phyloP scores from a whole-genome alignment of 2,329 filamentous ascomycete genomes.

The Pseudocercospora cruenta region DNA sequence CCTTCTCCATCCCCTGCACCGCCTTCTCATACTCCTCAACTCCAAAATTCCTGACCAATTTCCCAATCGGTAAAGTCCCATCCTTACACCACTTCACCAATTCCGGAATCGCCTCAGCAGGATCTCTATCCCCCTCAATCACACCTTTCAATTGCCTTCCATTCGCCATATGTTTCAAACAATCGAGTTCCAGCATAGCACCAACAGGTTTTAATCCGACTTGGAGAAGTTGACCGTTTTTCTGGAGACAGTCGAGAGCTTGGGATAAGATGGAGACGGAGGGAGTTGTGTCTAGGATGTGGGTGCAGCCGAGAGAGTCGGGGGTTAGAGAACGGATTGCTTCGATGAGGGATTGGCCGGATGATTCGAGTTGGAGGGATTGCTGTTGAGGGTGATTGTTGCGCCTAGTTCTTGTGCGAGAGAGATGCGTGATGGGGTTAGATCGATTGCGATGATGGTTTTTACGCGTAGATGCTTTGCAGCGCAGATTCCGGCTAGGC shows the following conservation, averaged over 20 bases:
- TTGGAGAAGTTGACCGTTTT: slow-evolving; percentile 52
- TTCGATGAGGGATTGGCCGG: slow-evolving; percentile 9
- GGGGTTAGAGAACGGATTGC: slow-evolving; percentile 31
- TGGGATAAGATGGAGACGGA: slow-evolving; percentile 44
- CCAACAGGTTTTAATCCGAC: slow-evolving; percentile 51
- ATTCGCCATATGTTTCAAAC: slow-evolving; percentile 49
- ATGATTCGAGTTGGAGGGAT: slow-evolving; percentile 1
- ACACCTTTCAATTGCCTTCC: slow-evolving; percentile 52
- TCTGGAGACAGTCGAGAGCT: slow-evolving; percentile 45
- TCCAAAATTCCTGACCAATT: slow-evolving; percentile 46
- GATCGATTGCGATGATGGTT: slow-evolving; percentile 52
- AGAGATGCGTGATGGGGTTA: slow-evolving; percentile 47
- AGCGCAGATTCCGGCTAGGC: slow-evolving; percentile 46
- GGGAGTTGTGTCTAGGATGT: slow-evolving; percentile 54
- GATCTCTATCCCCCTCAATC: slow-evolving; percentile 48
- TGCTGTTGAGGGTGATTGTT: slow-evolving; percentile 34
- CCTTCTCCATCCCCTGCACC: slow-evolving; percentile 42
- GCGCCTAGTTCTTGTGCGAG: slow-evolving; percentile 52
- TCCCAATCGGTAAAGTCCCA: slow-evolving; percentile 48
- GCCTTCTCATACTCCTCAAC: slow-evolving; percentile 43
- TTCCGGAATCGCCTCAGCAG: slow-evolving; percentile 45
- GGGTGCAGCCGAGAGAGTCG: slow-evolving; percentile 42
- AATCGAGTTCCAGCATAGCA: slow-evolving; percentile 38
- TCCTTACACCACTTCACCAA: slow-evolving; percentile 51
- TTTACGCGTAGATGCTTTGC: slow-evolving; percentile 37